Conservation (phyloP, 2,329 filamentous ascomycete species). For the Nothophaeocryptopus gaeumannii region DNA sequence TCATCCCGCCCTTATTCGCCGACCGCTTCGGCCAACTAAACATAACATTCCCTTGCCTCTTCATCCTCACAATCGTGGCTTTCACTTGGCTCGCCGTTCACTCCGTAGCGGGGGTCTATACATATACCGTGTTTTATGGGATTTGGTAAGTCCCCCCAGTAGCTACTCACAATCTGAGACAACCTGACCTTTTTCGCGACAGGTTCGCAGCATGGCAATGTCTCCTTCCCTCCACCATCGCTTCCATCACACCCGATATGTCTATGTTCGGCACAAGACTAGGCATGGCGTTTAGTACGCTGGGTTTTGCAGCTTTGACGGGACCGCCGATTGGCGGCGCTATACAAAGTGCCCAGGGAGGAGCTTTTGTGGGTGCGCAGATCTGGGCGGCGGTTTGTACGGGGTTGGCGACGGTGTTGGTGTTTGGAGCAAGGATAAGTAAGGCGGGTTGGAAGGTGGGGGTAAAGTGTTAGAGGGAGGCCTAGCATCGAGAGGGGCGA, state of each 20-base stretch:
- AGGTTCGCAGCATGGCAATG: conserved; percentile 43
- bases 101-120: conserved; percentile 39
- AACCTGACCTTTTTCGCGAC: no score
- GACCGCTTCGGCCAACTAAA: conserved; percentile 58
- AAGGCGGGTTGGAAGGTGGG: conserved; percentile 24
- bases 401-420: conserved; percentile 17
- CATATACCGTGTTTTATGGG: conserved; percentile 46
- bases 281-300: conserved; percentile 48
- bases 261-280: conserved; percentile 46
- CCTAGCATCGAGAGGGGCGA: no score
- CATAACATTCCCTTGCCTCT: conserved; percentile 50
- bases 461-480: neutral
- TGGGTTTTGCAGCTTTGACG: conserved; percentile 45
- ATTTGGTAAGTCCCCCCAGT: conserved; percentile 30
- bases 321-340: conserved; percentile 50
- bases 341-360: conserved; percentile 41
- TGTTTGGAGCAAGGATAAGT: conserved; percentile 25
- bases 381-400: conserved; percentile 39
- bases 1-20: conserved; percentile 53
- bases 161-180: no score
- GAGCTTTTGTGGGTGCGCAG: conserved; percentile 44
- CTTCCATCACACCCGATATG: conserved; percentile 46
- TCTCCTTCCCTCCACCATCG: conserved; percentile 44
- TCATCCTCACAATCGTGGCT: conserved; percentile 47
- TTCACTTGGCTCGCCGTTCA: conserved; percentile 58